Evolutionary conservation across 2,329 filamentous ascomycete genomes (phyloP).

Genomic region (Aspergillus niger): DNA sequence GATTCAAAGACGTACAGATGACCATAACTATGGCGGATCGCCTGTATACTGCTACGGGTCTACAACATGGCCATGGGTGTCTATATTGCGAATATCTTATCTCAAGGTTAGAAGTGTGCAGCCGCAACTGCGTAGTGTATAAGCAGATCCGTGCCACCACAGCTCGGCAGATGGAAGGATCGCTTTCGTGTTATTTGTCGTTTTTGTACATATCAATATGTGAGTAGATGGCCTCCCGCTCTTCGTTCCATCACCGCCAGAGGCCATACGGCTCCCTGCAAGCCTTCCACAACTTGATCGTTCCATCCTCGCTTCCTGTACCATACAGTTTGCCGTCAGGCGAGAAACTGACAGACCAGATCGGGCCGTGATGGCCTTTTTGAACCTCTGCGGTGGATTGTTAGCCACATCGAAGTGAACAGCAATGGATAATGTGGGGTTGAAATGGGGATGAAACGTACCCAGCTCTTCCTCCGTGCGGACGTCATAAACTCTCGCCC

Average conservation of each 20-base stretch:
- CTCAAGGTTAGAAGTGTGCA: too few relatives aligned
- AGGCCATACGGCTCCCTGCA: constrained; percentile 66
- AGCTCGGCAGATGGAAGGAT: background rate
- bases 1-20: too few relatives aligned
- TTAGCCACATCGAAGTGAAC: constrained; percentile 1
- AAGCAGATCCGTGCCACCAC: too few relatives aligned
- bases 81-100: too few relatives aligned
- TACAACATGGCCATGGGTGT: too few relatives aligned
- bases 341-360: constrained; percentile 94
- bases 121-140: too few relatives aligned
- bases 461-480: constrained; percentile 78
- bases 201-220: background rate
- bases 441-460: constrained; percentile 34
- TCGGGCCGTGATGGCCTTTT: constrained; percentile 95
- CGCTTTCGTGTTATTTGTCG: background rate
- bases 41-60: too few relatives aligned
- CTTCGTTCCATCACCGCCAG: constrained; percentile 53
- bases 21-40: background rate
- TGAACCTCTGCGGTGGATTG: constrained; percentile 67
- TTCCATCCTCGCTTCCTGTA: constrained; percentile 94
- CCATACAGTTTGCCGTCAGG: constrained; percentile 96
- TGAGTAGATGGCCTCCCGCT: background rate
- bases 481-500: constrained; percentile 93
- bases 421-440: background rate
- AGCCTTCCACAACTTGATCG: constrained; percentile 86